phyloP scores from a whole-genome alignment of 1,139 yeast genomes.

The Candida dubliniensis region DNA sequence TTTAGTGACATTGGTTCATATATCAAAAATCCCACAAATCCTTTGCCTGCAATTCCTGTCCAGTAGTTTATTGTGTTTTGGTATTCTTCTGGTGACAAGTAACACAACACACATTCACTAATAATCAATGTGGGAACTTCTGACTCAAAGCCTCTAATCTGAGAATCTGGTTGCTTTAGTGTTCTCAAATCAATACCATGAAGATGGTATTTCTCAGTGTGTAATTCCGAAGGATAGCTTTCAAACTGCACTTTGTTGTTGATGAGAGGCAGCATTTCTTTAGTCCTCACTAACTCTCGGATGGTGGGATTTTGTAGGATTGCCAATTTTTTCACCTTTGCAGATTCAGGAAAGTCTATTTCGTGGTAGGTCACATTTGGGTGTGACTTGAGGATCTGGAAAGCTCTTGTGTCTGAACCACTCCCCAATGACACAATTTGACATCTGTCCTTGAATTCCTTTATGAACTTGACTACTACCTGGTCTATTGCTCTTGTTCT shows the following conservation, averaged over 20 bases:
- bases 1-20: constrained; percentile 84
- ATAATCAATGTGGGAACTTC: constrained; percentile 66
- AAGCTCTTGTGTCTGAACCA: constrained; percentile 91
- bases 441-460: constrained; percentile 24
- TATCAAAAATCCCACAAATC: constrained; percentile 47
- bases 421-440: constrained; percentile 88
- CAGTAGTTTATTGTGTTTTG: constrained; percentile 48
- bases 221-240: constrained; percentile 30
- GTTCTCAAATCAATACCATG: constrained; percentile 57
- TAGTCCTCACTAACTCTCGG: constrained; percentile 18
- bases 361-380: constrained; percentile 55
- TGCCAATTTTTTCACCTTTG: constrained; percentile 57
- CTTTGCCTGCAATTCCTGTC: constrained; percentile 20
- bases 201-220: constrained; percentile 51
- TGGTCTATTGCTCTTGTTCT: constrained; percentile 65
- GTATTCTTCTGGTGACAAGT: constrained; percentile 61
- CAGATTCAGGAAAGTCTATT: constrained; percentile 70
- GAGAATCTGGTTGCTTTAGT: constrained; percentile 13
- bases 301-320: constrained; percentile 37
- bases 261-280: constrained; percentile 14
- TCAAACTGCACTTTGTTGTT: constrained; percentile 26
- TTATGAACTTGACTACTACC: constrained; percentile 52
- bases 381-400: constrained; percentile 39
- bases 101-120: constrained; percentile 91
- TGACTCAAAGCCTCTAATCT: constrained; percentile 26